Base-by-base conservation (phyloP, 1,284 basidiomycete species). In the Boletellus deceptivus region DNA sequence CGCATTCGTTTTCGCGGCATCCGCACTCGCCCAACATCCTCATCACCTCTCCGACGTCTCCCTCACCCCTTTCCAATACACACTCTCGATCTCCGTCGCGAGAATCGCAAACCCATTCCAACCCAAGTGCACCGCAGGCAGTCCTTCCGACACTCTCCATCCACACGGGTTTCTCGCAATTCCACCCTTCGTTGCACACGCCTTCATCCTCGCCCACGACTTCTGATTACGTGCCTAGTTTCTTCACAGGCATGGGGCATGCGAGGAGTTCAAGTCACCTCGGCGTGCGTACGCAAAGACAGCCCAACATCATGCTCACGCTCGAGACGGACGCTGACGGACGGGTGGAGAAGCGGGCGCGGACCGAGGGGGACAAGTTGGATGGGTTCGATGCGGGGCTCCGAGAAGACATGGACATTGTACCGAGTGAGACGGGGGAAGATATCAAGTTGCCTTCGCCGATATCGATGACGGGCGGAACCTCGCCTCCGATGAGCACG, bases 171-270 rank as follows among this genome's bases (percentile, higher is more conserved):
- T 13, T 52, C 20, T 54, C 50, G 10, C 59, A 56, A 43, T 70
- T 70, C 53, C 61, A 69, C 11, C 55, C 70, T 55, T 62, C 70
- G 16, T 53, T 76, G 38, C 72, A 75, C 55, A 80, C 80, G 48
- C 83, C 86, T 1, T 74, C 73, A 24, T 80, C 82, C 7, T 86
- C 82, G 41, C 86, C 86, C 2, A 87, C 86, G 1, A 72, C 76
- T 2, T 64, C 79, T 29, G 84, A 88, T 50, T 82, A 84, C 64
- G 74, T 79, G n/a, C 44, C 59, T 10, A 16, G 33, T 13, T 49
- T 51, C 27, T 53, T 62, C 13, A 43, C 48, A 34, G 47, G 35
- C 24, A 27, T 49, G 49, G 53, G 42, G 3, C 61, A 55, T 31
- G 39, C 39, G 4, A 48, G 56, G 20, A 55, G 48, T 33, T 8